Base-by-base conservation (phyloP, 148 eudicot species). In the Oxyria digyna region DNA sequence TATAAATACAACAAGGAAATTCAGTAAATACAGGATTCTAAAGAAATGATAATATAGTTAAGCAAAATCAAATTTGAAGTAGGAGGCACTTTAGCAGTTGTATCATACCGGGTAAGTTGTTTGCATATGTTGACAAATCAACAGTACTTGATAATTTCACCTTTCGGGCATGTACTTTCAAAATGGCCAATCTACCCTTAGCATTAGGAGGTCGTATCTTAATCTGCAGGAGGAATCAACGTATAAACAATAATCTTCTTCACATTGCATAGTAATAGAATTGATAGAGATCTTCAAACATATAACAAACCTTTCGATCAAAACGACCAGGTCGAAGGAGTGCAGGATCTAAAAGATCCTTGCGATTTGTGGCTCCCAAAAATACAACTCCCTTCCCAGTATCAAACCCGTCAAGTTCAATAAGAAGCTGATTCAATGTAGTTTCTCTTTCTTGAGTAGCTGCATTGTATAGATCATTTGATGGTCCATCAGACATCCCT, bases 281-380 rank as follows among this genome's bases (percentile, higher is more conserved):
- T 3, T 29, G 6, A 26, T 29, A 38, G 29, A 59, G 37, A 59
- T 59, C 65, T 59, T 29, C 65, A 59, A n/a, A 27, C 65, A 31
- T 27, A 59, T 14, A 31, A 8, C 31, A 12, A 59, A 69, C 97
- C 96, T 92, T 92, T 67, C 97, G 89, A 83, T 92, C 97, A 84
- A 92, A 92, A 74, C 97, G 96, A 66, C 97, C 97, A 9, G 97
- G 97, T 38, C 97, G 90, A 77, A 92, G 97, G 76, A 92, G 96
- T 23, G 97, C 97, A 70, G 97, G 97, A 74, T 92, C 97, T 66
- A 92, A 79, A 75, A 92, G 78, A 85, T 92, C 97, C 87, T 23
- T 92, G 27, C 97, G 76, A 75, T 92, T 92, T 59, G 97, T 92
- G 72, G 97, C 97, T 78, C 96, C 97, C 73, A 92, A 77, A 77